Conservation (phyloP, 2,329 filamentous ascomycete species). For the Neophaeococcomyces aloes region DNA sequence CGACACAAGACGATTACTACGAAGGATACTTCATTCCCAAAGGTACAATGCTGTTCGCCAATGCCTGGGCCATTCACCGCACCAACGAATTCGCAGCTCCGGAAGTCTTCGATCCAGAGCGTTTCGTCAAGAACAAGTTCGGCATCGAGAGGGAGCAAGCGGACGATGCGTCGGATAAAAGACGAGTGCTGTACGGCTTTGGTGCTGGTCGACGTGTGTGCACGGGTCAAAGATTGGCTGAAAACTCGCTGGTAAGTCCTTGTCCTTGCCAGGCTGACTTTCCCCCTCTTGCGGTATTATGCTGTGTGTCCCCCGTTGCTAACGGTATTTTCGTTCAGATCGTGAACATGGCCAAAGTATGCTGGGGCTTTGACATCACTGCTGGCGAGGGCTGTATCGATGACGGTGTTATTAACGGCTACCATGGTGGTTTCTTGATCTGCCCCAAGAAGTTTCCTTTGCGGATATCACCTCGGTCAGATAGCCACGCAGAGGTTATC, state of each 20-base stretch:
- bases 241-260: constrained; percentile 11
- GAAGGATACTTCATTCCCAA: constrained; percentile 20
- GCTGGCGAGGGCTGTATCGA: neutral
- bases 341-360: constrained; percentile 12
- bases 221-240: constrained; percentile 10
- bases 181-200: neutral
- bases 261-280: neutral
- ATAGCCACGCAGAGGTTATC: constrained; percentile 8
- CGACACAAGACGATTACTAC: constrained; percentile 19
- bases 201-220: constrained; percentile 12
- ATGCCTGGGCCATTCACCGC: constrained; percentile 19
- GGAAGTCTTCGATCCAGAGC: constrained; percentile 14
- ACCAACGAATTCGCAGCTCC: constrained; percentile 15
- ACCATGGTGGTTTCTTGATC: no score
- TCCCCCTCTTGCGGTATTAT: neutral
- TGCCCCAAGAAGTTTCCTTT: no score
- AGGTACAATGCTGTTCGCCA: constrained; percentile 17
- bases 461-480: constrained; percentile 4
- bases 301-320: no score
- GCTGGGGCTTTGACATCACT: constrained; percentile 13
- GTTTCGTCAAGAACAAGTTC: constrained; percentile 12
- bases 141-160: constrained; percentile 1
- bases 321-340: no score
- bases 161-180: neutral
- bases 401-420: neutral